These are phyloP conservation scores for Suhomyces canberraensis DNA, from an alignment of 805 yeast genomes.

Conservation along the genomic window DNA sequence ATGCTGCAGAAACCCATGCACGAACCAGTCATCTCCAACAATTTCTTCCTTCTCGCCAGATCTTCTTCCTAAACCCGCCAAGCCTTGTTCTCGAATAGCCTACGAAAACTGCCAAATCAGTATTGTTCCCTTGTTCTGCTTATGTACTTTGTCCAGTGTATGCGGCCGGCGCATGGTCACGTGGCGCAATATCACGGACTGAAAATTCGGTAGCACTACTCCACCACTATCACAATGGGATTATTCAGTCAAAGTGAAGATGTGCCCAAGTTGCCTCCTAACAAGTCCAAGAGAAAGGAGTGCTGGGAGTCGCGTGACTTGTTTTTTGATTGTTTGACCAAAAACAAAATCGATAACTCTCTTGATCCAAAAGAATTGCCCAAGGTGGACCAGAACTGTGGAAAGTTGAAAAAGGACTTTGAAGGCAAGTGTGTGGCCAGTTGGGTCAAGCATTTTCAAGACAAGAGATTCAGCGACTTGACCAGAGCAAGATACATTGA, in stretches of 20 bases:
- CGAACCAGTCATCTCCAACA: no score
- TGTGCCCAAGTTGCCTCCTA: constrained; percentile 45
- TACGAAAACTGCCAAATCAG: no score
- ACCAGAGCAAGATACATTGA: constrained; percentile 64
- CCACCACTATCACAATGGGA: no score
- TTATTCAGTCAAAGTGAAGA: constrained; percentile 39
- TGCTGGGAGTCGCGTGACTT: constrained; percentile 92
- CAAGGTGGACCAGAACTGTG: constrained; percentile 56
- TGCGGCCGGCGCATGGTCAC: no score
- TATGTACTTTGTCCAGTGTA: no score
- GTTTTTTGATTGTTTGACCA: constrained; percentile 73
- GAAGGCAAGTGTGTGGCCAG: constrained; percentile 75
- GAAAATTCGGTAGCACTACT: no score
- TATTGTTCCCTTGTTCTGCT: no score
- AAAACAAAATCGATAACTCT: constrained; percentile 65
- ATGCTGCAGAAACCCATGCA: no score
- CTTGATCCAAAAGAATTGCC: constrained; percentile 49
- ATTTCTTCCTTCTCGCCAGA: no score
- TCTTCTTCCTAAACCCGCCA: no score
- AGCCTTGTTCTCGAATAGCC: no score
- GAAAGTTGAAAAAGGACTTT: constrained; percentile 52
- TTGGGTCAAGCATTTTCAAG: constrained; percentile 89
- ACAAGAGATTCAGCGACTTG: constrained; percentile 76
- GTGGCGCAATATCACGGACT: no score
- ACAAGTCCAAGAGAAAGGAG: constrained; percentile 62